phyloP scores from a whole-genome alignment of 805 yeast genomes.

The Hyphopichia homilentoma region DNA sequence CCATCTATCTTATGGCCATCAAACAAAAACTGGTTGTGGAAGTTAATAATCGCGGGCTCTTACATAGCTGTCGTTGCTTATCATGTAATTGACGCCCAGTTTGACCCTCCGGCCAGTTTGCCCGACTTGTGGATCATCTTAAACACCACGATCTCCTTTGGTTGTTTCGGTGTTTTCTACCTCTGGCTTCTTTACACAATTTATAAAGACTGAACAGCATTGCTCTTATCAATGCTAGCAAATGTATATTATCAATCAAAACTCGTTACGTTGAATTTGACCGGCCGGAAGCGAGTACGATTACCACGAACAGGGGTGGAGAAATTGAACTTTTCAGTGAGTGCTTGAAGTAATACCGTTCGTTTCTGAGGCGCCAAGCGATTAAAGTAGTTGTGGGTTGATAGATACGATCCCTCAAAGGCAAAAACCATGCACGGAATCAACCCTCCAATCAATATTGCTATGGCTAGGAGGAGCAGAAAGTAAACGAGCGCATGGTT shows the following conservation, averaged over 20 bases:
- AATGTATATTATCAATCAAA: no score
- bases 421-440: conserved; percentile 16
- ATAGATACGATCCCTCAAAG: conserved; percentile 1
- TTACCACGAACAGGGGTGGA: no score
- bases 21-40: conserved; percentile 21
- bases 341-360: conserved; percentile 65
- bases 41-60: conserved; percentile 19
- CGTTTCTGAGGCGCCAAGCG: conserved; percentile 15
- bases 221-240: no score
- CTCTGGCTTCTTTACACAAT: conserved; percentile 69
- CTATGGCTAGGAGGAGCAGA: conserved; percentile 6
- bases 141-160: conserved; percentile 71
- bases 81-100: conserved; percentile 50
- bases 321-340: no score
- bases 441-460: conserved; percentile 13
- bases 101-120: conserved; percentile 52
- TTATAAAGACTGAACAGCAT: conserved; percentile 15
- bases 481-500: conserved; percentile 4
- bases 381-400: conserved; percentile 1
- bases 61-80: conserved; percentile 44
- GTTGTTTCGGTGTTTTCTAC: conserved; percentile 72
- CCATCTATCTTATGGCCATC: conserved; percentile 17
- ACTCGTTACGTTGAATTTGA: no score
- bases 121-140: conserved; percentile 87
- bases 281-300: no score